Conservation (phyloP, 805 yeast species). For the Komagataella ulmi region DNA sequence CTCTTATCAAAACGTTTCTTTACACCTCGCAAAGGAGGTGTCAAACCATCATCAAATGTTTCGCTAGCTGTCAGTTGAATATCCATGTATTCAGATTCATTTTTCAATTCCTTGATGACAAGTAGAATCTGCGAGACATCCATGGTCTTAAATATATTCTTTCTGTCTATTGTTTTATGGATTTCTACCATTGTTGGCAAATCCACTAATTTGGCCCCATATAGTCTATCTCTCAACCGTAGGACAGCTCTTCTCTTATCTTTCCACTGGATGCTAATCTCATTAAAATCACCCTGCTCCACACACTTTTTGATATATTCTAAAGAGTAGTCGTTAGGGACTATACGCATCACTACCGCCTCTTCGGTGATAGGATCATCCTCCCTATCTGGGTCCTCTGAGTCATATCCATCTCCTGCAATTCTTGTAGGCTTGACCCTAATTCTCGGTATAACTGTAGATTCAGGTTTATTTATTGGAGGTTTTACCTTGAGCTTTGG, state of each 20-base stretch:
- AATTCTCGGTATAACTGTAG: slow-evolving; percentile 26
- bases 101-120: slow-evolving; percentile 41
- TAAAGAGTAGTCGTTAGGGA: slow-evolving; percentile 38
- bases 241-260: slow-evolving; percentile 72
- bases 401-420: slow-evolving; percentile 93
- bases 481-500: slow-evolving; percentile 12
- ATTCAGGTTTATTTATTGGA: slow-evolving; percentile 9
- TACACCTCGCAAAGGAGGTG: slow-evolving; percentile 68
- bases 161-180: slow-evolving; percentile 79
- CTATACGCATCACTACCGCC: slow-evolving; percentile 65
- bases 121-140: slow-evolving; percentile 80
- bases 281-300: slow-evolving; percentile 61
- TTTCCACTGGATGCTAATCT: slow-evolving; percentile 68
- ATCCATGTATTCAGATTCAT: slow-evolving; percentile 31
- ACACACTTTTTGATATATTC: slow-evolving; percentile 67
- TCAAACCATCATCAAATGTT: slow-evolving; percentile 61
- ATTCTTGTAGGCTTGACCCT: slow-evolving; percentile 48
- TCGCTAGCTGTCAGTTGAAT: slow-evolving; percentile 20
- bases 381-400: slow-evolving; percentile 92
- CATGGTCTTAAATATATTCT: slow-evolving; percentile 75
- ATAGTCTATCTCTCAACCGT: slow-evolving; percentile 51
- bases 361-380: slow-evolving; percentile 90
- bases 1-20: slow-evolving; percentile 61
- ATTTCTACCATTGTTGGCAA: slow-evolving; percentile 82
- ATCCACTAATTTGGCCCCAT: slow-evolving; percentile 79